Evolutionary conservation across 805 yeast genomes (phyloP), one percentile per base, ranked within the genome.

Genomic region (Metschnikowia similis): DNA sequence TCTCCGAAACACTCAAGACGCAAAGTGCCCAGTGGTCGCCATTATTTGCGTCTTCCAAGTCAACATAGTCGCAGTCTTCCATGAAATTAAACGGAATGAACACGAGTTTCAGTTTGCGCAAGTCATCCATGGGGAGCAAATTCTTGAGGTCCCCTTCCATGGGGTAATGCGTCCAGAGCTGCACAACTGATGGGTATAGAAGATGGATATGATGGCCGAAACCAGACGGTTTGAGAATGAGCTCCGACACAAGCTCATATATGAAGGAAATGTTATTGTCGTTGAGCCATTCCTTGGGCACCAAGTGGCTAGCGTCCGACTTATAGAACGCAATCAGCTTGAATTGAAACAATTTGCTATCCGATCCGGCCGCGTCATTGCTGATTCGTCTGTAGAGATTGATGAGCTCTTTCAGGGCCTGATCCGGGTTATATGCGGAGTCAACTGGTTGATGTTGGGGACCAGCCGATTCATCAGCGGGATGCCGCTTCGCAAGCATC

Each of bases 21-120:
- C 83, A 72, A 13, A 87, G 65, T 0, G 87, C 82, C 94, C 95
- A 87, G 65, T 87, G 94, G 41, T 82, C 82, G 1, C 92, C 94
- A 14, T 84, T 83, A 52, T 81, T 86, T 2, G 77, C 80, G 0
- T 68, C 67, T 42, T 76, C 84, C 38, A 81, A 69, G 48, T 82
- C 85, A 8, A 52, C 54, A 31, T 52, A 56, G 31, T 56, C 64
- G 39, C 37, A 41, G 27, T 55, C 56, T 41, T 76, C 84, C 52
- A 80, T 82, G 60, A 81, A 85, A 62, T 85, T 87, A 29, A 85
- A 70, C 0, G 92, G 94, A 36, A 85, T 62, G 54, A 87, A 85
- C 1, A 87, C 71, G 56, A 82, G 79, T 49, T 60, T 67, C 63
- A 64, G 66, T 45, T 54, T 53, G 32, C 60, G 56, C 49, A 71